A percentile compares a stretch with the other conserved stretches of the same genome.
phyloP scores from a whole-genome alignment of 1,284 basidiomycete species.

The Apiotrichum montevideense region DNA sequence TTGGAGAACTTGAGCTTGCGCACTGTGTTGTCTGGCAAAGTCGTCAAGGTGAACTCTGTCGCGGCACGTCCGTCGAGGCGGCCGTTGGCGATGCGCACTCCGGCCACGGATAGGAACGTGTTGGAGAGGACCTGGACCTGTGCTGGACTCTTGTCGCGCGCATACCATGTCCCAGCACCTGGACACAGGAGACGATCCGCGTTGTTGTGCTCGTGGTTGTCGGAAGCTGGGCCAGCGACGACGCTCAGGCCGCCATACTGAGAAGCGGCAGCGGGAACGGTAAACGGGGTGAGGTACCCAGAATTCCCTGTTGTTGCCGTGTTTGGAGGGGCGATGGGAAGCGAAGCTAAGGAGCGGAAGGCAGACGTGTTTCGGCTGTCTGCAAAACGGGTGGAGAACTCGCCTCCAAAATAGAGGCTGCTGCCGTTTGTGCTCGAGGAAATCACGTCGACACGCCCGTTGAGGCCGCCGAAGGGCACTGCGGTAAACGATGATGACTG shows the following conservation, averaged over 20 bases:
- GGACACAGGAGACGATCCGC: slow-evolving; percentile 79
- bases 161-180: slow-evolving; percentile 68
- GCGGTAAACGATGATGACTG: slow-evolving; percentile 57
- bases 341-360: slow-evolving; percentile 56
- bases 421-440: slow-evolving; percentile 62
- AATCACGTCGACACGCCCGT: slow-evolving; percentile 74
- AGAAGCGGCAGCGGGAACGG: slow-evolving; percentile 56
- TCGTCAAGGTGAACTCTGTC: slow-evolving; percentile 72
- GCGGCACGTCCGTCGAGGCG: slow-evolving; percentile 74
- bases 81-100: slow-evolving; percentile 85
- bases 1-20: slow-evolving; percentile 72
- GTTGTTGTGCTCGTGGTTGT: slow-evolving; percentile 59
- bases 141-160: slow-evolving; percentile 61
- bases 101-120: slow-evolving; percentile 55
- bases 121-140: slow-evolving; percentile 71
- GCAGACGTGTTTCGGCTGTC: slow-evolving; percentile 60
- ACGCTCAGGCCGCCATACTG: slow-evolving; percentile 49
- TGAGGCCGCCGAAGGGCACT: slow-evolving; percentile 74
- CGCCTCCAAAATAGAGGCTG: slow-evolving; percentile 80
- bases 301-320: slow-evolving; percentile 76
- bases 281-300: slow-evolving; percentile 81
- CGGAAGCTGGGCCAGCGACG: slow-evolving; percentile 64
- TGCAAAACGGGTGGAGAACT: slow-evolving; percentile 67
- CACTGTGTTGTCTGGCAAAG: slow-evolving; percentile 80
- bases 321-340: slow-evolving; percentile 35